phyloP scores from a whole-genome alignment of 2,329 filamentous ascomycete species.

The Calonectria pseudoturangicola region DNA sequence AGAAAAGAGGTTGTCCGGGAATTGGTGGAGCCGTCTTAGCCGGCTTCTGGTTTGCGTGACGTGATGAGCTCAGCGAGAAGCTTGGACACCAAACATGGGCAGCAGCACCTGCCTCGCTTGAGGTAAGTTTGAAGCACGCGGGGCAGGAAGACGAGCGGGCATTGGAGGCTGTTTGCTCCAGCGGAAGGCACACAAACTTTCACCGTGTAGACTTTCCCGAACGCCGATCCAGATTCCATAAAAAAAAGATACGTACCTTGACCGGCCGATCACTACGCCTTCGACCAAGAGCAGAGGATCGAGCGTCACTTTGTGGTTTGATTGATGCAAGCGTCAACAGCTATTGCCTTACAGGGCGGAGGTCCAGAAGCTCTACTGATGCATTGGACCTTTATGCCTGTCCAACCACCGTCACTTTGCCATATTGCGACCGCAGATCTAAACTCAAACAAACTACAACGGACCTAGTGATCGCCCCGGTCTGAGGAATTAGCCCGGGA shows the following conservation, averaged over 20 bases:
- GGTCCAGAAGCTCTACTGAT: not conserved
- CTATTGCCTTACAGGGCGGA: not conserved
- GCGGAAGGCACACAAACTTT: conserved; percentile 26
- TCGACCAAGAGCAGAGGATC: not conserved
- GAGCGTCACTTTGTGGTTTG: not conserved
- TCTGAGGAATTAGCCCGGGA: not conserved
- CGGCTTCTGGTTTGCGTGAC: conserved; percentile 47
- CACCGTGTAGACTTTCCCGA: conserved; percentile 24
- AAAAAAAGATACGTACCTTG: conserved; percentile 21
- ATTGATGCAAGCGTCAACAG: not conserved
- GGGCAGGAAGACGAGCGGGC: conserved; percentile 38
- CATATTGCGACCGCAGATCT: conserved; percentile 3
- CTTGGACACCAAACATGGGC: conserved; percentile 36
- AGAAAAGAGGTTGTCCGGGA: conserved; percentile 41
- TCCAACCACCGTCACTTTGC: not conserved
- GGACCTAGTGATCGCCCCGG: not conserved
- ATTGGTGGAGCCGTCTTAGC: conserved; percentile 45
- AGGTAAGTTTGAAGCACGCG: conserved; percentile 30
- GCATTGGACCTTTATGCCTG: not conserved
- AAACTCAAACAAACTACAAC: not conserved
- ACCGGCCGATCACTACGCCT: not conserved
- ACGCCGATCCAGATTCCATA: conserved; percentile 30
- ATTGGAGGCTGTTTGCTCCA: conserved; percentile 29
- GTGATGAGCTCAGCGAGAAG: conserved; percentile 51
- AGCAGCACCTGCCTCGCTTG: conserved; percentile 28